phyloP scores from a whole-genome alignment of 805 yeast genomes.

The Candida caryicola region DNA sequence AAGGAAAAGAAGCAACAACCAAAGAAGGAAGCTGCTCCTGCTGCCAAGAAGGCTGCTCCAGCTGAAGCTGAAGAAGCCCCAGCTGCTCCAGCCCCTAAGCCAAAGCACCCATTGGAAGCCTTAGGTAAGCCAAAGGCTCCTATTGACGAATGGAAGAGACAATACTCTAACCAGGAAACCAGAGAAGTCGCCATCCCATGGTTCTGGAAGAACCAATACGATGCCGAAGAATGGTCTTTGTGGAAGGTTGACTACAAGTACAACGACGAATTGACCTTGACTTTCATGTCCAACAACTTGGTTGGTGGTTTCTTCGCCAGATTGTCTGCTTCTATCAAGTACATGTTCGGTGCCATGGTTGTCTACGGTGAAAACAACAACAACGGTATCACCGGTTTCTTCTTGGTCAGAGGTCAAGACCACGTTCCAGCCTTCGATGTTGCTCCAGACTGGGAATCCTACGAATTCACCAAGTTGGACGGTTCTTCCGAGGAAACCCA shows the following conservation, averaged over 20 bases:
- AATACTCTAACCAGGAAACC: conserved; percentile 95
- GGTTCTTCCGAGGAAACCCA: conserved; percentile 71
- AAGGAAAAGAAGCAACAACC: conserved; percentile 61
- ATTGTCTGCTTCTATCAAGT: conserved; percentile 86
- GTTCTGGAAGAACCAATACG: conserved; percentile 92
- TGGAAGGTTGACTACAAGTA: conserved; percentile 96
- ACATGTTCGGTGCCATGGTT: conserved; percentile 88
- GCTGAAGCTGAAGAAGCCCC: conserved; percentile 34
- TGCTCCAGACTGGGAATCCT: conserved; percentile 99
- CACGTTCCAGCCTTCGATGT: conserved; percentile 88
- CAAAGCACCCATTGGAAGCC: conserved; percentile 87
- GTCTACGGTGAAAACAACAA: conserved; percentile 98
- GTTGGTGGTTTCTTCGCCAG: conserved; percentile 98
- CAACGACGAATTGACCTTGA: conserved; percentile 94
- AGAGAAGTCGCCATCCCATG: conserved; percentile 92
- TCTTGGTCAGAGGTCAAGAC: conserved; percentile 94
- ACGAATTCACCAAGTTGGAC: conserved; percentile 79
- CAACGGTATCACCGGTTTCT: conserved; percentile 95
- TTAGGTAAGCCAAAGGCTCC: conserved; percentile 70
- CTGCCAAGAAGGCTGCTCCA: conserved; percentile 32
- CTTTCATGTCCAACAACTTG: conserved; percentile 98
- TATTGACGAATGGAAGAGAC: conserved; percentile 94
- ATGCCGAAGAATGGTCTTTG: conserved; percentile 90
- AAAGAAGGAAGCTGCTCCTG: conserved; percentile 32
- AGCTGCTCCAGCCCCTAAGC: conserved; percentile 63